These are phyloP conservation scores for Bolboschoenus planiculmis DNA, from an alignment of 176 grass and related monocot species.

Conservation along the genomic window DNA sequence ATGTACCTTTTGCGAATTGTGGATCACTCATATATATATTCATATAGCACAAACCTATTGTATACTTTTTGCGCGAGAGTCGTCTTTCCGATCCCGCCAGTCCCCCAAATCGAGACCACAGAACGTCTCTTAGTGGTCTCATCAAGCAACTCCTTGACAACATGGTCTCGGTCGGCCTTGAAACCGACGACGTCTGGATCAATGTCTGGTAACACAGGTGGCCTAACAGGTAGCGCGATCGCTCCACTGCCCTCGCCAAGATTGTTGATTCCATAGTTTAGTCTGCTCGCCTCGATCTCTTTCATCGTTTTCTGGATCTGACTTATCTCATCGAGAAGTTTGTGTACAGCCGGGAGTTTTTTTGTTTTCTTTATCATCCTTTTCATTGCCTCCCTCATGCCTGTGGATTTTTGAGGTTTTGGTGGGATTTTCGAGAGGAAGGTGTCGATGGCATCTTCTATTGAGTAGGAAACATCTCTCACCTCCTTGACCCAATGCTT, in stretches of 20 bases:
- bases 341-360: neutral
- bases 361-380: neutral
- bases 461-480: neutral
- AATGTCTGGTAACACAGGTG: neutral
- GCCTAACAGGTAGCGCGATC: neutral
- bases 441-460: conserved; percentile 8
- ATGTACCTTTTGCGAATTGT: too few relatives aligned
- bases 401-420: neutral
- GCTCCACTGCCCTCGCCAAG: neutral
- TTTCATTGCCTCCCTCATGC: neutral
- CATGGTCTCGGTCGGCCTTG: neutral
- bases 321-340: neutral
- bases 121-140: neutral
- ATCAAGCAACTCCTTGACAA: neutral
- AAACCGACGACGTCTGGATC: neutral
- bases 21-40: too few relatives aligned
- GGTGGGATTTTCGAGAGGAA: neutral
- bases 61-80: neutral
- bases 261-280: neutral
- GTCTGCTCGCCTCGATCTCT: neutral
- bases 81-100: neutral
- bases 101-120: neutral
- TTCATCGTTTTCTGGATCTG: neutral
- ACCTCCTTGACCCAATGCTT: neutral
- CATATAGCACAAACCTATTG: neutral